These are phyloP conservation scores for Patellifolia procumbens DNA, from an alignment of 179 eudicot genomes.

Conservation along the genomic window DNA sequence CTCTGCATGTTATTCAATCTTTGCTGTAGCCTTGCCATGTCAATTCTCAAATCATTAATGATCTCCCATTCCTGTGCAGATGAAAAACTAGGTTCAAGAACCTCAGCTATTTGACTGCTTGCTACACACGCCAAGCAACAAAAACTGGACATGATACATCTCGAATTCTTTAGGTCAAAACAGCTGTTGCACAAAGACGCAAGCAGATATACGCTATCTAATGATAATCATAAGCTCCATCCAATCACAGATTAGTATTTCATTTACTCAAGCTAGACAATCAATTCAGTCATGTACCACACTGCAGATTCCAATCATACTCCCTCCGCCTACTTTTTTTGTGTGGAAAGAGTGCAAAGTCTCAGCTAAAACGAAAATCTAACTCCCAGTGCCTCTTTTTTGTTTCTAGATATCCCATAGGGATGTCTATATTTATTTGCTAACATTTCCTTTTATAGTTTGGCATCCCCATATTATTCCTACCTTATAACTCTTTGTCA, in stretches of 20 bases:
- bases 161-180: not conserved
- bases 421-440: too few species aligned
- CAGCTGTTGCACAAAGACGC: not conserved
- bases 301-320: too few species aligned
- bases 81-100: constrained; percentile 5
- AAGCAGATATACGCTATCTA: not conserved
- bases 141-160: not conserved
- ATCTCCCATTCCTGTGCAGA: constrained; percentile 75
- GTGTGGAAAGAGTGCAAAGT: too few species aligned
- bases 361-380: too few species aligned
- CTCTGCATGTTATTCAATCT: constrained; percentile 82
- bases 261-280: not conserved
- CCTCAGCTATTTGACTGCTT: not conserved
- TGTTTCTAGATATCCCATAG: too few species aligned
- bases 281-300: too few species aligned
- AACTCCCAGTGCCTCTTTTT: too few species aligned
- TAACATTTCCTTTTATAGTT: too few species aligned
- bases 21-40: constrained; percentile 81
- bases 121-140: not conserved
- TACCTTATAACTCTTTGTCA: too few species aligned
- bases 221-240: not conserved
- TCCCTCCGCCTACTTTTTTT: too few species aligned
- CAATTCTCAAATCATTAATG: constrained; percentile 73
- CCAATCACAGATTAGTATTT: not conserved
- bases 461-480: too few species aligned